Evolutionary conservation across 1,284 basidiomycete species (phyloP), one percentile per base, ranked within the genome.

Genomic region (Trichosporon faecale): DNA sequence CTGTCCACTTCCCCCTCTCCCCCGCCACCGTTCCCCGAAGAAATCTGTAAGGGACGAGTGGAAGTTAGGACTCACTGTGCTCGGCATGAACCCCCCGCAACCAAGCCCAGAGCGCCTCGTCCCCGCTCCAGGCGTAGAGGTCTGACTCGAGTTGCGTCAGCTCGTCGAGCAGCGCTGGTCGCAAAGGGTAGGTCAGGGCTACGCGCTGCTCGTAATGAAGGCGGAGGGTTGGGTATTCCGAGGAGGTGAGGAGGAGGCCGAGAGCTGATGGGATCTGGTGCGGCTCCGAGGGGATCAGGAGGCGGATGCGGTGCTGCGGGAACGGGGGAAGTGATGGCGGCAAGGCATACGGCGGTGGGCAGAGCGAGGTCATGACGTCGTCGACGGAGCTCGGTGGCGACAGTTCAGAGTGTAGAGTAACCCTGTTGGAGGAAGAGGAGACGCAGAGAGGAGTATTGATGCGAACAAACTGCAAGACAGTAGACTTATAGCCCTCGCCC

Each of bases 141-240:
- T 61, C 57, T 1, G 57, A 31, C 57, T 61, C 57, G 27, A 61
- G 57, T 14, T 61, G 57, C 14, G 57, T 61, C 21, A 61, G 57
- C 18, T 61, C 57, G 16, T 61, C 57, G 16, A 61, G 29, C 18
- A 61, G 14, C 3, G 27, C 57, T 3, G 57, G 57, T 16, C 29
- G 21, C 2, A 61, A 18, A 0, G 57, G 57, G 27, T 31, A 61
- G 12, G 57, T 61, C 21, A 61, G 57, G 16, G 57, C 14, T 3
- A 9, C 11, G 18, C 29, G 27, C 27, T n/a, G 27, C 29, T 31
- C 27, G 18, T 33, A 31, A 18, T 61, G 57, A 2, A 29, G 18
- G 6, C 57, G 12, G 7, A 61, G 29, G 4, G n/a, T 16, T 4
- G 57, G 57, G 9, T 61, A 61, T 5, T 31, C 16, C 16, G 9